A percentile compares a stretch with the other conserved stretches of the same genome.
phyloP scores from a whole-genome alignment of 2,329 filamentous ascomycete species.

The Hymenoscyphus repandus region DNA sequence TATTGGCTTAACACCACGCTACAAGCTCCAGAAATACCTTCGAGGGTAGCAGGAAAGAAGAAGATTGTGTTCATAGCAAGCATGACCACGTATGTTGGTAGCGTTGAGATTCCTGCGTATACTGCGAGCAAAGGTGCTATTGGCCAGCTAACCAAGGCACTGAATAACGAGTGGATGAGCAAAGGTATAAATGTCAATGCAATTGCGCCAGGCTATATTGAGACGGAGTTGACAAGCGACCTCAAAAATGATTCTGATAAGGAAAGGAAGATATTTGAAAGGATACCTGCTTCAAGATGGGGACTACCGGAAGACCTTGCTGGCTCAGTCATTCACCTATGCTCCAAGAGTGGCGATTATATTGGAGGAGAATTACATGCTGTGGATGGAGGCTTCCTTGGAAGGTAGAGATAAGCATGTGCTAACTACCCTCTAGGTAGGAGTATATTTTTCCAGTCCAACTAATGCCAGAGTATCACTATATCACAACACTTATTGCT shows the following conservation, averaged over 20 bases:
- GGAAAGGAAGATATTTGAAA: conserved; percentile 62
- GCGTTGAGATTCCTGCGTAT: conserved; percentile 12
- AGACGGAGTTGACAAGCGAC: conserved; percentile 82
- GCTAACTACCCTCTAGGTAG: no score
- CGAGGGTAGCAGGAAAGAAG: conserved; percentile 8
- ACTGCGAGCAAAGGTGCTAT: conserved; percentile 21
- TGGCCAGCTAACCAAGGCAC: conserved; percentile 63
- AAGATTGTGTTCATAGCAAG: conserved; percentile 16
- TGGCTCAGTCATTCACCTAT: conserved; percentile 67
- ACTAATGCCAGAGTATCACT: no score
- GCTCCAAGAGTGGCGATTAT: conserved; percentile 32
- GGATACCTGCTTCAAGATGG: conserved; percentile 80
- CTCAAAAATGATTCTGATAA: conserved; percentile 66
- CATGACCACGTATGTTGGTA: conserved; percentile 11
- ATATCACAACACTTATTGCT: no score
- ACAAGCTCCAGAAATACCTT: neutral
- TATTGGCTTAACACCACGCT: conserved; percentile 10
- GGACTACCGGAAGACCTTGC: conserved; percentile 81
- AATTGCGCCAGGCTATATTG: conserved; percentile 81
- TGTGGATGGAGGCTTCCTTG: conserved; percentile 13
- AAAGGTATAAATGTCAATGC: conserved; percentile 76
- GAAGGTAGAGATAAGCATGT: no score
- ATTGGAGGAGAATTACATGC: conserved; percentile 13
- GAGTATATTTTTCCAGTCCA: no score
- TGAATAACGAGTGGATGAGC: conserved; percentile 76